A percentile compares a stretch with the other conserved stretches of the same genome.
These are phyloP conservation scores for Biscogniauxia sp. DNA, from an alignment of 2,329 filamentous ascomycete species.

Conservation along the genomic window DNA sequence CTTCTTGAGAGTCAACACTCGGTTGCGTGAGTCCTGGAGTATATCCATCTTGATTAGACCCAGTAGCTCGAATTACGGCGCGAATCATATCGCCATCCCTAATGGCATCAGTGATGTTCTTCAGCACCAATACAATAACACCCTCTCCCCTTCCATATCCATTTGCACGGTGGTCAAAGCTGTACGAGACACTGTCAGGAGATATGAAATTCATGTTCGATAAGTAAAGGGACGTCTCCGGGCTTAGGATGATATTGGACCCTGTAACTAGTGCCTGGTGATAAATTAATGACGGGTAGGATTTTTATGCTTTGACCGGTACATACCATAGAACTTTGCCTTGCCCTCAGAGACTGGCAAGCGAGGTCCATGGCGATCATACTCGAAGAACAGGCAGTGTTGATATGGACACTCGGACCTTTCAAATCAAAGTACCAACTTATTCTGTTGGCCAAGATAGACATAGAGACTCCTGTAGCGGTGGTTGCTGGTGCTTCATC, in stretches of 20 bases:
- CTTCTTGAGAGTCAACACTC: slow-evolving; percentile 22
- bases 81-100: background rate
- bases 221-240: background rate
- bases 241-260: slow-evolving; percentile 9
- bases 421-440: slow-evolving; percentile 19
- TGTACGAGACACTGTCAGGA: slow-evolving; percentile 17
- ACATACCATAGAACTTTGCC: slow-evolving; percentile 4
- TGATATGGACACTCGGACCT: slow-evolving; percentile 19
- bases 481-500: slow-evolving; percentile 10
- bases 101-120: background rate
- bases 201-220: background rate
- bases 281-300: no score
- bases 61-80: slow-evolving; percentile 14
- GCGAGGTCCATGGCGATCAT: slow-evolving; percentile 18
- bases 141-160: slow-evolving; percentile 47
- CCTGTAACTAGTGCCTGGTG: slow-evolving; percentile 10
- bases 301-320: no score
- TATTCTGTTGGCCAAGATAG: slow-evolving; percentile 17
- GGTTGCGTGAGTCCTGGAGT: slow-evolving; percentile 24
- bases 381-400: slow-evolving; percentile 22
- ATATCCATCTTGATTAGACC: background rate
- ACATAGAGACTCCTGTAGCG: background rate
- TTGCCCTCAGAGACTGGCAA: slow-evolving; percentile 14
- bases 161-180: slow-evolving; percentile 37
- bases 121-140: slow-evolving; percentile 23